Conservation (phyloP, 257 asterid genomes). For the Penstemon eatonii region DNA sequence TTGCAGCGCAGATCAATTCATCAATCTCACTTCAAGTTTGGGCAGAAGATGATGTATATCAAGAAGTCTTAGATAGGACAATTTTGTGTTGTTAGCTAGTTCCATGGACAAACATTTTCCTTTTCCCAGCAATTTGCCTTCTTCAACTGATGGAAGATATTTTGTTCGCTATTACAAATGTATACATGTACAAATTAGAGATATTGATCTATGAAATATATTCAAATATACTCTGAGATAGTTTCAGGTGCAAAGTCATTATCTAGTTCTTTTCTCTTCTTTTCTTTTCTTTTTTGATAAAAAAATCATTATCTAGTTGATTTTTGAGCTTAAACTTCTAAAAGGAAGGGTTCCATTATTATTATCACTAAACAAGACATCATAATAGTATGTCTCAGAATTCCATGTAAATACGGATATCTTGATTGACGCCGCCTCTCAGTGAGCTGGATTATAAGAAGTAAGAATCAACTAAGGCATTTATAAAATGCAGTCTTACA, state of each 20-base stretch:
- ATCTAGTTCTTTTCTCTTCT: too few relatives aligned
- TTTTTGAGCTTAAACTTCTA: too few relatives aligned
- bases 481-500: too few relatives aligned
- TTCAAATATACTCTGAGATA: not conserved
- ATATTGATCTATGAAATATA: not conserved
- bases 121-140: not conserved
- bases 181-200: not conserved
- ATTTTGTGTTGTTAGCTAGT: slow-evolving; percentile 23
- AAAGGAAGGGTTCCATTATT: too few relatives aligned
- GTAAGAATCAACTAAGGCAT: too few relatives aligned
- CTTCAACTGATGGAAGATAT: not conserved
- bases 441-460: too few relatives aligned
- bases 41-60: slow-evolving; percentile 18
- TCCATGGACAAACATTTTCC: not conserved
- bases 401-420: too few relatives aligned
- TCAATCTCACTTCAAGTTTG: slow-evolving; percentile 34
- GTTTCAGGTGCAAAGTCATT: not conserved
- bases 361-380: too few relatives aligned
- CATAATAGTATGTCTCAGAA: too few relatives aligned
- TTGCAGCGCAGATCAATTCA: slow-evolving; percentile 17
- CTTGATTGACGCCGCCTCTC: too few relatives aligned
- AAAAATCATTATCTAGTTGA: too few relatives aligned
- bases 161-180: not conserved
- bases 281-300: too few relatives aligned
- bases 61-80: not conserved